phyloP scores from a whole-genome alignment of 176 grass and related monocot genomes.

The Elymus sibiricus region DNA sequence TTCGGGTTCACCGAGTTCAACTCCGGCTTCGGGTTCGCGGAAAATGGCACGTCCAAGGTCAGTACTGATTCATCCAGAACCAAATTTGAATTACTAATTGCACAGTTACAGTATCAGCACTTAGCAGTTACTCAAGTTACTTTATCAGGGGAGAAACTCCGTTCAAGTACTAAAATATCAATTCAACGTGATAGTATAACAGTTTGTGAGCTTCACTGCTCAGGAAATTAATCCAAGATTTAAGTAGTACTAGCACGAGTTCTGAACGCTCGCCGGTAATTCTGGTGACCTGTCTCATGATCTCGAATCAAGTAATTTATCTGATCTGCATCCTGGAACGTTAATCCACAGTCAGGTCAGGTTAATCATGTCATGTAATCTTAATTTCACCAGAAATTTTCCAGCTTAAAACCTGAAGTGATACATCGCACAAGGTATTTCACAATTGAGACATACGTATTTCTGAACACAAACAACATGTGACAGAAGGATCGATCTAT shows the following conservation, averaged over 20 bases:
- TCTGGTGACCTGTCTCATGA: neutral
- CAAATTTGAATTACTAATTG: neutral
- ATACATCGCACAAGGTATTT: neutral
- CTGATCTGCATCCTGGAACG: neutral
- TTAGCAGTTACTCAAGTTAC: too few relatives aligned
- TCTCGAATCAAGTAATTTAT: neutral
- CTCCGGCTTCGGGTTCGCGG: conserved; percentile 54
- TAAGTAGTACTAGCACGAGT: neutral
- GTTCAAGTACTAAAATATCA: too few relatives aligned
- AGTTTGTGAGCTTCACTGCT: too few relatives aligned
- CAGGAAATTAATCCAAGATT: too few relatives aligned
- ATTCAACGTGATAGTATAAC: too few relatives aligned
- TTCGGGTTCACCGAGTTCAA: conserved; percentile 66
- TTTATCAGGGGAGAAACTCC: too few relatives aligned
- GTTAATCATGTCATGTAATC: neutral
- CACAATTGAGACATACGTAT: neutral
- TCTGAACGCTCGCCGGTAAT: neutral
- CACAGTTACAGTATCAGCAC: too few relatives aligned
- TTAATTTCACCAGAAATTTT: neutral
- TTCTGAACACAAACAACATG: neutral
- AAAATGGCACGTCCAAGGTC: conserved; percentile 78
- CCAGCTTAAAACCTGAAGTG: neutral
- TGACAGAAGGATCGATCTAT: neutral
- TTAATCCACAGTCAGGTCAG: neutral
- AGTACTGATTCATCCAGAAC: neutral